phyloP scores from a whole-genome alignment of 805 yeast genomes.

The Saccharomycopsis malanga region DNA sequence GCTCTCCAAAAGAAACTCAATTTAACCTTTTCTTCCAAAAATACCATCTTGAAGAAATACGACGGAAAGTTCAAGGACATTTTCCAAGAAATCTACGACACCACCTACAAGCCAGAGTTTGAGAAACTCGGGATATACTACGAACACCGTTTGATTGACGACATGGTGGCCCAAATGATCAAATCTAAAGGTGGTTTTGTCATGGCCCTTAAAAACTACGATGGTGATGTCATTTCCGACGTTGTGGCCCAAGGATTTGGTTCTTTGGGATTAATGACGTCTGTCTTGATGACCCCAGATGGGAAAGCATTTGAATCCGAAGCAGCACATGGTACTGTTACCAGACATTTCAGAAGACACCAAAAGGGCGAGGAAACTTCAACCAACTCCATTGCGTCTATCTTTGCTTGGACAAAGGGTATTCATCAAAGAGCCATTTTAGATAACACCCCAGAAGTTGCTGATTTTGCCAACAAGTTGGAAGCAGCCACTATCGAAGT shows the following conservation, averaged over 20 bases:
- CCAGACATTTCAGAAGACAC: constrained; percentile 77
- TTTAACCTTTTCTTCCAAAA: constrained; percentile 65
- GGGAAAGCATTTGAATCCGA: constrained; percentile 82
- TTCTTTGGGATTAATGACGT: constrained; percentile 77
- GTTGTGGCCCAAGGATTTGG: constrained; percentile 87
- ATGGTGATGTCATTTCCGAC: constrained; percentile 82
- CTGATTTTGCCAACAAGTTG: constrained; percentile 54
- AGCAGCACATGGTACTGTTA: constrained; percentile 85
- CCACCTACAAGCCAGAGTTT: constrained; percentile 48
- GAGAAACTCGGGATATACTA: constrained; percentile 59
- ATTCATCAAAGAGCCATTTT: constrained; percentile 73
- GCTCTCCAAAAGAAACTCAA: constrained; percentile 60
- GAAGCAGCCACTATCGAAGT: constrained; percentile 67
- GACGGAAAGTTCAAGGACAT: constrained; percentile 81
- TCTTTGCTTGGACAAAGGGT: constrained; percentile 85
- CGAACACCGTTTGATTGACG: constrained; percentile 79
- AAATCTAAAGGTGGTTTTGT: constrained; percentile 79
- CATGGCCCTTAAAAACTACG: constrained; percentile 77
- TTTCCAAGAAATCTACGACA: constrained; percentile 59
- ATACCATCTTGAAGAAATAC: constrained; percentile 74
- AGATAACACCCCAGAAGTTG: constrained; percentile 65
- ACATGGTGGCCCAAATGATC: constrained; percentile 85
- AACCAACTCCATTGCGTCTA: constrained; percentile 79
- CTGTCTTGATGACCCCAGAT: constrained; percentile 76
- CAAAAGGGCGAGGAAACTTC: constrained; percentile 80